Evolutionary conservation across 345 rosid species (phyloP), one percentile per base, ranked within the genome.

Genomic region (Camelina laxa): DNA sequence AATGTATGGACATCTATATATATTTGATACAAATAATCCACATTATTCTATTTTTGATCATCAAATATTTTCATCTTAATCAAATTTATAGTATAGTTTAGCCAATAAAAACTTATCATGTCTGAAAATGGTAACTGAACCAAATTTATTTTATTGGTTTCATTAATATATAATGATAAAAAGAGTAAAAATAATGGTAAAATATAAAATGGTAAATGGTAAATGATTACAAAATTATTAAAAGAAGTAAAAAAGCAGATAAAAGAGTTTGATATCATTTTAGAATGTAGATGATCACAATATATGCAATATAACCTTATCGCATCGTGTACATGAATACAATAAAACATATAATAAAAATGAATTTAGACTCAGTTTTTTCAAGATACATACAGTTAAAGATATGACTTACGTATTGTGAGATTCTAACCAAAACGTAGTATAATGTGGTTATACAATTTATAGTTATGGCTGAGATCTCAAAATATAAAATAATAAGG

Each of bases 321-420:
- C 8, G 35, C 8, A 31, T 31, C 9, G 36, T 27, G 36, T 33
- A 33, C 1, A 33, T 0, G 36, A 7, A 7, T 33, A 51, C 57
- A 21, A 54, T 12, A 14, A 24, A 15, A 42, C 6, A 42, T 16
- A 14, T 24, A 13, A 3, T 47, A 6, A 6, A 48, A 72, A 61
- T 39, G 7, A 19, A 17, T 39, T 50, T 20, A 24, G 39, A 36
- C 41, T 35, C 30, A 60, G 1, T 9, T 70, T 70, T 21, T 4
- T 35, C 9, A 10, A 35, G 3, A 35, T 35, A 35, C 3, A 35
- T 5, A 45, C 9, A 59, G 27, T 33, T 71, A 36, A 49, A 6
- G 39, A 9, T 39, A 27, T 39, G 55, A 54, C 63, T 19, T 24
- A 72, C 14, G 33, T 72, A 41, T 44, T 9, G 75, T 22, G 41